phyloP scores from a whole-genome alignment of 2,329 filamentous ascomycete species.

The Diaporthe eres region DNA sequence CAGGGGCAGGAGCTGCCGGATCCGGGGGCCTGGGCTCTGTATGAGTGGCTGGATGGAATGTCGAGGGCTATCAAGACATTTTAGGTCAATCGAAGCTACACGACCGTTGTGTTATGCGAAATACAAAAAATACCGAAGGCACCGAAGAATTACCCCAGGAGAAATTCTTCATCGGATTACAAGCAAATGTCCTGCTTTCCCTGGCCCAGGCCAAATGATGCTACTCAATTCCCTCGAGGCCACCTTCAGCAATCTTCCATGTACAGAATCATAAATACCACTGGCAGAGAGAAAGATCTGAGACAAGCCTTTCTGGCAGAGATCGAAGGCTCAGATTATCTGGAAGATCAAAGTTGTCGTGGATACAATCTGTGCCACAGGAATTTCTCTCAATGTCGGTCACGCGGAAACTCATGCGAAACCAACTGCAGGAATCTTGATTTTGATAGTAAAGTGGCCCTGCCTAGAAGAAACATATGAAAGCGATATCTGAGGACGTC shows the following conservation, averaged over 20 bases:
- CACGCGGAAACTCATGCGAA: background rate
- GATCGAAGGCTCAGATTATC: background rate
- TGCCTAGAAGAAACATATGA: background rate
- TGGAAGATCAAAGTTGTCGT: background rate
- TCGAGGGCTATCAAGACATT: slow-evolving; percentile 16
- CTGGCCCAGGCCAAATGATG: background rate
- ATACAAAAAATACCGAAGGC: background rate
- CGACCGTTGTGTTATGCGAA: background rate
- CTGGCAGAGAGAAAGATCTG: background rate
- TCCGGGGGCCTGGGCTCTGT: slow-evolving; percentile 51
- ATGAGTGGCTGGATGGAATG: slow-evolving; percentile 44
- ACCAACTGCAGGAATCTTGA: background rate
- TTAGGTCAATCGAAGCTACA: background rate
- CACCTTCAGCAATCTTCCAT: background rate
- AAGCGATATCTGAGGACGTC: background rate
- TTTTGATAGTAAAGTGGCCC: background rate
- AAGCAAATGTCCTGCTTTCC: background rate
- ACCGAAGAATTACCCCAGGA: background rate
- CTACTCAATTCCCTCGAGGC: background rate
- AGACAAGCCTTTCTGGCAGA: no score
- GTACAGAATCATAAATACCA: background rate
- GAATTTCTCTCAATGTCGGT: background rate
- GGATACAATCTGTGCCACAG: background rate
- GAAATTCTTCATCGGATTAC: background rate
- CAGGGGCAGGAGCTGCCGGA: slow-evolving; percentile 49